A percentile compares a stretch with the other conserved stretches of the same genome.
phyloP scores from a whole-genome alignment of 2,329 filamentous ascomycete species.

The Fusarium multiceps region DNA sequence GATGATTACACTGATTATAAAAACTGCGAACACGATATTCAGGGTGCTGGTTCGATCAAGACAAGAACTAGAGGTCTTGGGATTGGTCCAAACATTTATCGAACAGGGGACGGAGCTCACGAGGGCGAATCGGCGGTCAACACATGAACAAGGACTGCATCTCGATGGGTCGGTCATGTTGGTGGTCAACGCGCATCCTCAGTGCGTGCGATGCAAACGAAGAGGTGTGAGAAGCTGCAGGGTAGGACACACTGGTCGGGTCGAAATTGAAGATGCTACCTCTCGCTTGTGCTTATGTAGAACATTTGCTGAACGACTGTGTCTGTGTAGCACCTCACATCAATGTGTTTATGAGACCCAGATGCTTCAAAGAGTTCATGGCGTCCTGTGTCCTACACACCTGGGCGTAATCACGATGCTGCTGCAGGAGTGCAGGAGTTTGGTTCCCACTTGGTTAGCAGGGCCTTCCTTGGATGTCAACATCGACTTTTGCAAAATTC shows the following conservation, averaged over 20 bases:
- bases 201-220: constrained; percentile 22
- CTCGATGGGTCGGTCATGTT: constrained; percentile 36
- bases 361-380: constrained; percentile 12
- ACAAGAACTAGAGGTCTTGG: constrained; percentile 7
- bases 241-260: constrained; percentile 8
- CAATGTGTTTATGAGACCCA: constrained; percentile 4
- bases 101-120: constrained; percentile 23
- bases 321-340: constrained; percentile 4
- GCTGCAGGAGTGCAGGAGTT: not conserved
- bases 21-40: constrained; percentile 3
- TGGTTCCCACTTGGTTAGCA: not conserved
- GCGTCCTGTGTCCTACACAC: constrained; percentile 6
- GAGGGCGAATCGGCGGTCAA: constrained; percentile 38
- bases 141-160: constrained; percentile 40
- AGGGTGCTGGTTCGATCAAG: constrained; percentile 7
- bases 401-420: not conserved
- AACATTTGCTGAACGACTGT: constrained; percentile 7
- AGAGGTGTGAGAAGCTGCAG: constrained; percentile 26
- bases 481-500: not conserved
- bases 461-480: constrained; percentile 7
- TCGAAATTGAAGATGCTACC: constrained; percentile 12
- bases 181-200: constrained; percentile 31
- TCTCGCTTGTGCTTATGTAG: constrained; percentile 14
- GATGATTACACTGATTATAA: not conserved
- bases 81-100: constrained; percentile 33